Base-by-base conservation (phyloP, 805 yeast species). In the Candida sonorensis region DNA sequence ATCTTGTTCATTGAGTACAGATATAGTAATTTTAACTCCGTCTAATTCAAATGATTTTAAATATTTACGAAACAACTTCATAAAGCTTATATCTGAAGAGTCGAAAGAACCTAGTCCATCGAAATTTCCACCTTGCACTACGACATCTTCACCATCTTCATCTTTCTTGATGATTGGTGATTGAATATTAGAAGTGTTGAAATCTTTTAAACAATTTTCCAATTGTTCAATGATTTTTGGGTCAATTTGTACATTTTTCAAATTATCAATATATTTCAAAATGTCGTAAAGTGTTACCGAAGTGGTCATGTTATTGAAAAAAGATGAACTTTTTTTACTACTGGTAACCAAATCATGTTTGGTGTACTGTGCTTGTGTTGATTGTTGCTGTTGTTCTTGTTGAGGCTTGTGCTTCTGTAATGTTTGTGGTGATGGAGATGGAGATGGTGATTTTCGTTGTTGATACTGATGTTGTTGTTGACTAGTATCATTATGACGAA, bases 41-140 rank as follows among this genome's bases (percentile, higher is more conserved):
- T 59, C 61, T 5, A 66, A 55, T 43, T 60, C 62, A 33, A 68
- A 61, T 34, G 66, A 71, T 39, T 67, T 64, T 42, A 67, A 57
- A 33, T 68, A 69, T 31, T 61, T 64, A 26, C 59, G 59, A 39
- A 71, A 56, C 8, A 70, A 41, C 12, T 56, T 59, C 29, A 57
- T 46, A 38, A 59, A 70, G 33, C 59, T 60, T 5, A 45, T 33
- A 25, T 57, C 59, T 18, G 33, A 30, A 11, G 36, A 41, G 41
- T 45, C 60, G 44, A 42, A 50, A 6, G 47, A 52, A 37, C 61
- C 59, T 61, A 31, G 50, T 44, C 47, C 52, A 14, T 43, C 41
- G 2, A 44, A 14, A 19, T 49, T 41, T 6, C 49, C 49, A 11
- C 48, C 44, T 35, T 41, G 45, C 24, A 43, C 41, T 10, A 53